A percentile compares a stretch with the other conserved stretches of the same genome.
Evolutionary conservation across 2,329 filamentous ascomycete species (phyloP).

Genomic region (Cadophora sp.): DNA sequence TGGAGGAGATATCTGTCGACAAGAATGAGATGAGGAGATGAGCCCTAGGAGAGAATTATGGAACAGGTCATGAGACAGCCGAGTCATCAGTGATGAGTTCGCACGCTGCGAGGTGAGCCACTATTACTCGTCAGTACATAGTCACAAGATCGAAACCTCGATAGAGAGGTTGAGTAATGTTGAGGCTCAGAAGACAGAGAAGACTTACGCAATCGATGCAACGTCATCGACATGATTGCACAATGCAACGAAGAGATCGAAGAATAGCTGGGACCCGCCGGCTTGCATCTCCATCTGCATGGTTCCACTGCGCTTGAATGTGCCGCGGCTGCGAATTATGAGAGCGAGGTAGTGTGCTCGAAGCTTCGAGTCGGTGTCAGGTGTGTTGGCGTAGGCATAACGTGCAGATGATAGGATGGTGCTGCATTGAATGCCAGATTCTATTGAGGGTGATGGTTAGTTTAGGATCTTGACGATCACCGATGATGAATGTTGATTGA

Average conservation of each 20-base stretch:
- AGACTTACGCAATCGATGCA: constrained; percentile 59
- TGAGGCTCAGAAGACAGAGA: background rate
- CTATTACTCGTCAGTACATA: constrained; percentile 27
- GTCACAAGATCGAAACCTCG: background rate
- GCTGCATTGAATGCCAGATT: constrained; percentile 87
- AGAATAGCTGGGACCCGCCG: constrained; percentile 84
- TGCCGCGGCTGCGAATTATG: constrained; percentile 85
- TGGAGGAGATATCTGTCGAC: background rate
- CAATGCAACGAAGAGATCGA: constrained; percentile 91
- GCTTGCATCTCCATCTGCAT: constrained; percentile 96
- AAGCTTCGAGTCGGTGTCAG: constrained; percentile 88
- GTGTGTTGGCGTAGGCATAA: constrained; percentile 88
- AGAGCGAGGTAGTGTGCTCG: constrained; percentile 90
- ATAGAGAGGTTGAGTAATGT: background rate
- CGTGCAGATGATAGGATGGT: constrained; percentile 88
- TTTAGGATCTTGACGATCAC: background rate
- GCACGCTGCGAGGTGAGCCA: constrained; percentile 42
- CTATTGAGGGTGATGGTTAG: constrained; percentile 56
- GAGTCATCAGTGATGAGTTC: constrained; percentile 39
- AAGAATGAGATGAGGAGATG: background rate
- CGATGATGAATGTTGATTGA: background rate
- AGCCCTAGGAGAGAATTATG: background rate
- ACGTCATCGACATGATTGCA: constrained; percentile 87
- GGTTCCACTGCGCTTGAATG: constrained; percentile 91
- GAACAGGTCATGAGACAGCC: constrained; percentile 17